Conservation (phyloP, 1,139 yeast genomes). For the Yamadazyma kanchanaburiensis region DNA sequence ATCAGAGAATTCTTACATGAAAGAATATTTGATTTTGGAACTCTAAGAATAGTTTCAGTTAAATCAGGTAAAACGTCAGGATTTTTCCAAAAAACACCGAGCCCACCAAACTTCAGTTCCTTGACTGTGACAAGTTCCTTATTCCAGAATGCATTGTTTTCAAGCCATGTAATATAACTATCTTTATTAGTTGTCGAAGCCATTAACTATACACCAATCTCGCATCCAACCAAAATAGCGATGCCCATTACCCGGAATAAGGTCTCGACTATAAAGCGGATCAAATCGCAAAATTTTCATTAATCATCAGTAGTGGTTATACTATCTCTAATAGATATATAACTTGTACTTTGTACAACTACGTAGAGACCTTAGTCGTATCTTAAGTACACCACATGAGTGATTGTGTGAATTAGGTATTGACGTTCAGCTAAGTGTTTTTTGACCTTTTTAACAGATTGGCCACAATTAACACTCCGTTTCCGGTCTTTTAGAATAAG, state of each 20-base stretch:
- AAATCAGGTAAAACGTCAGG: conserved; percentile 12
- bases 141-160: conserved; percentile 49
- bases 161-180: conserved; percentile 37
- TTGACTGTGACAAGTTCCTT: conserved; percentile 41
- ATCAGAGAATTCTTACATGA: conserved; percentile 61
- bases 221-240: too few relatives aligned
- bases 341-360: conserved; percentile 37
- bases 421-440: conserved; percentile 48
- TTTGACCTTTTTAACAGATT: conserved; percentile 58
- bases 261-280: conserved; percentile 2
- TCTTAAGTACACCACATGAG: conserved; percentile 31
- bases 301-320: conserved; percentile 71
- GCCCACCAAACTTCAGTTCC: conserved; percentile 57
- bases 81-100: conserved; percentile 61
- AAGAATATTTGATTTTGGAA: conserved; percentile 52
- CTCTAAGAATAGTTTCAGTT: conserved; percentile 23
- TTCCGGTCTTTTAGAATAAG: conserved; percentile 69
- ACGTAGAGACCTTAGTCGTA: conserved; percentile 54
- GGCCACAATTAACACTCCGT: conserved; percentile 70
- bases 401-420: conserved; percentile 31
- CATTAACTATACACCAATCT: too few relatives aligned
- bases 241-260: conserved; percentile 16
- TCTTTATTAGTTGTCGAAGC: conserved; percentile 4
- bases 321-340: conserved; percentile 55
- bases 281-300: conserved; percentile 7